A percentile compares a stretch with the other conserved stretches of the same genome.
Evolutionary conservation across 23 red algal genomes (phyloP).

Genomic region (Chondrus crispus): DNA sequence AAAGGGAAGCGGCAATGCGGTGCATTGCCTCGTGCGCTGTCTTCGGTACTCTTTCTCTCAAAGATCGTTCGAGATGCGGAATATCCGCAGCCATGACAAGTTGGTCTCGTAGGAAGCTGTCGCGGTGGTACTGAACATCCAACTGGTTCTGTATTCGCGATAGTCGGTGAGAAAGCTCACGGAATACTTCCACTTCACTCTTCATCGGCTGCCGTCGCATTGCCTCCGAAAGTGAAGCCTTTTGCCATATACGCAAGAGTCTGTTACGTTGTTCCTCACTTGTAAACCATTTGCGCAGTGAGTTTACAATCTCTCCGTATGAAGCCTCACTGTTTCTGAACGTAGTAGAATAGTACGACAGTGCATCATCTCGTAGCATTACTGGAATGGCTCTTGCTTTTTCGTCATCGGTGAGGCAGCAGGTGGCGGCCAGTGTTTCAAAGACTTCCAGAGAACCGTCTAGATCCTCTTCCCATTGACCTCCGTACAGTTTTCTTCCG

Average conservation of each 20-base stretch:
- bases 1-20: conserved; percentile 22
- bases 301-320: neutral
- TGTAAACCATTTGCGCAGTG: neutral
- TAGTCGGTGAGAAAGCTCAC: neutral
- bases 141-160: neutral
- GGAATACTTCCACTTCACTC: conserved; percentile 10
- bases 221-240: neutral
- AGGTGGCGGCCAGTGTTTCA: neutral
- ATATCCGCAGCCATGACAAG: conserved; percentile 1
- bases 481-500: neutral
- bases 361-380: neutral
- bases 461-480: neutral
- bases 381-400: neutral
- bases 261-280: neutral
- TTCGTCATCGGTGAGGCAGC: neutral
- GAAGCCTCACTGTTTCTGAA: neutral
- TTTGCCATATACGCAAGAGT: neutral
- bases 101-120: conserved; percentile 30
- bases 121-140: neutral
- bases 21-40: conserved; percentile 1
- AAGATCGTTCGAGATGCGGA: neutral
- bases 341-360: neutral
- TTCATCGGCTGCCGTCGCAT: neutral
- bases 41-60: neutral
- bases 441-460: neutral